phyloP scores from a whole-genome alignment of 1,284 basidiomycete species.

The Boletus semigastroideus region DNA sequence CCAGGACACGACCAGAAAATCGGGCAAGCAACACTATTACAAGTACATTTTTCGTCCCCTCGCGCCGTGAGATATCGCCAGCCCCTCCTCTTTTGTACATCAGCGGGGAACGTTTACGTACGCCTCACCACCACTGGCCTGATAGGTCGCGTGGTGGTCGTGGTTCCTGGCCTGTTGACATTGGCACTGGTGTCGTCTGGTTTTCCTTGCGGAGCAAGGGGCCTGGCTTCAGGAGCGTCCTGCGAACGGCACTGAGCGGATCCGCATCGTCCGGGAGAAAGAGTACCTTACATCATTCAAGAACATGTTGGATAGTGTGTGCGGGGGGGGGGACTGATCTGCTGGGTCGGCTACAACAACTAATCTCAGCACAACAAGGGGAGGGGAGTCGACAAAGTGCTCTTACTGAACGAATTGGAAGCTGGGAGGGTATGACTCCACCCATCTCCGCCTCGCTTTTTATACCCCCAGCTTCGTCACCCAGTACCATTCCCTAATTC shows the following conservation, averaged over 20 bases:
- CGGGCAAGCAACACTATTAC: neutral
- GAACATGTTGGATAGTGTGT: conserved; percentile 2
- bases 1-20: neutral
- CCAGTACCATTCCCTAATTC: neutral
- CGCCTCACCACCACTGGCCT: neutral
- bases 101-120: neutral
- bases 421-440: no score
- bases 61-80: neutral
- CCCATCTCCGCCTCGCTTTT: no score
- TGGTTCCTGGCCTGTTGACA: neutral
- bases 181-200: conserved; percentile 6
- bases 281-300: conserved; percentile 1
- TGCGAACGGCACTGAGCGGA: conserved; percentile 10
- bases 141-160: conserved; percentile 3
- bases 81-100: neutral
- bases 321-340: neutral
- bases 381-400: no score
- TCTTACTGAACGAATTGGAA: conserved; percentile 4
- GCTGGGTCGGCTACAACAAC: neutral
- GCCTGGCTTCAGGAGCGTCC: neutral
- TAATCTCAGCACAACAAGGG: neutral
- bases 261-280: neutral
- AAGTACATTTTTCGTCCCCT: neutral
- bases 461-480: no score
- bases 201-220: conserved; percentile 4